A percentile compares a stretch with the other conserved stretches of the same genome.
Conservation (phyloP, 2,329 filamentous ascomycete genomes). For the Aquanectria penicillioides region DNA sequence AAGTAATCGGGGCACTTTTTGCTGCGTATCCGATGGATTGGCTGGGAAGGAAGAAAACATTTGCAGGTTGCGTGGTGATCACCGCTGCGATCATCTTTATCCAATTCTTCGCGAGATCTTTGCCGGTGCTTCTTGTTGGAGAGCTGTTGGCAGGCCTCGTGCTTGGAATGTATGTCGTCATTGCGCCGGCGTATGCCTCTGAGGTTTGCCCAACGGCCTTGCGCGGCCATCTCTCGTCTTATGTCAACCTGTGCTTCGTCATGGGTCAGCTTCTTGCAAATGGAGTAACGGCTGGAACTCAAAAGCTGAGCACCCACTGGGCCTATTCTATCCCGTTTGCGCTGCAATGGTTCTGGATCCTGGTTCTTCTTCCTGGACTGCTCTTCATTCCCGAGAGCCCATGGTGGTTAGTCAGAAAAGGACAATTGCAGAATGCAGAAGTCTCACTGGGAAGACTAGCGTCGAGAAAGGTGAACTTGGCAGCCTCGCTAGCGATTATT, state of each 20-base stretch:
- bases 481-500: constrained; percentile 71
- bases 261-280: constrained; percentile 53
- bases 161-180: constrained; percentile 55
- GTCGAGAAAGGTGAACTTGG: constrained; percentile 55
- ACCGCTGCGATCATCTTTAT: constrained; percentile 43
- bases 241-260: constrained; percentile 55
- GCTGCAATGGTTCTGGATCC: constrained; percentile 50
- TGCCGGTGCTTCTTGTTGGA: constrained; percentile 54
- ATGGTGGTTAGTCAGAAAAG: constrained; percentile 45
- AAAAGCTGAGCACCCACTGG: constrained; percentile 42
- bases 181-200: constrained; percentile 54
- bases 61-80: neutral
- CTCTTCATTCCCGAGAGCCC: constrained; percentile 47
- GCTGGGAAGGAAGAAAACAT: neutral
- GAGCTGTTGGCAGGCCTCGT: constrained; percentile 57
- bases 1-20: neutral
- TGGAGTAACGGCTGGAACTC: constrained; percentile 47
- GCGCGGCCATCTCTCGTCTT: constrained; percentile 53
- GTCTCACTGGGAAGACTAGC: constrained; percentile 42
- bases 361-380: constrained; percentile 41
- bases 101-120: constrained; percentile 46
- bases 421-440: constrained; percentile 41
- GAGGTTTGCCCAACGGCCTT: constrained; percentile 55
- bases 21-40: neutral
- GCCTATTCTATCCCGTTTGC: constrained; percentile 51